Conservation (phyloP, 2,329 filamentous ascomycete species). For the Cryphonectria naterciae region DNA sequence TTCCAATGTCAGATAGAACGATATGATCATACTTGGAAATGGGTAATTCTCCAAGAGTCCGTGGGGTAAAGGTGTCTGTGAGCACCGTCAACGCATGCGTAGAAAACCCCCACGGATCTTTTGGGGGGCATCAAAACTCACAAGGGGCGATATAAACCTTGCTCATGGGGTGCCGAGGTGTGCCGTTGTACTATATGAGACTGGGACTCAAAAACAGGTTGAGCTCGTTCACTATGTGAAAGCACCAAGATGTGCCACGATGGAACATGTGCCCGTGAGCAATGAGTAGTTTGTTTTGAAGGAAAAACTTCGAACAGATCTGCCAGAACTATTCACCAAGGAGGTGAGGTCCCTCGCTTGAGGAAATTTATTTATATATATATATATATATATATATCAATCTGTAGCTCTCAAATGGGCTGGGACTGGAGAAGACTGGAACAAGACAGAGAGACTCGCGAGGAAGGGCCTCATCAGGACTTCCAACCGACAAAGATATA, state of each 20-base stretch:
- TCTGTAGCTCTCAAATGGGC: neutral
- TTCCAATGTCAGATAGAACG: conserved; percentile 14
- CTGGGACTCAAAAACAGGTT: neutral
- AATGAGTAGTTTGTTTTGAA: neutral
- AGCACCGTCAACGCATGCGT: neutral
- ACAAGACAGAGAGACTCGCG: neutral
- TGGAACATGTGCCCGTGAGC: neutral
- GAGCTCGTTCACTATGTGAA: neutral
- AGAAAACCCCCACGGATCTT: neutral
- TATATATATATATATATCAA: no score
- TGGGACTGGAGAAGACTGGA: neutral
- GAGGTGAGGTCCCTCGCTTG: neutral
- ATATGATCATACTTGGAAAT: conserved; percentile 11
- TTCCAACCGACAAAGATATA: neutral
- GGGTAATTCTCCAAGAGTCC: conserved; percentile 10
- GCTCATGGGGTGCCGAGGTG: conserved; percentile 6
- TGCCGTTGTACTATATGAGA: no score
- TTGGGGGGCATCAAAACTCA: neutral
- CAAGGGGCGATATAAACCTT: conserved; percentile 10
- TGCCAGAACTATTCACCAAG: neutral
- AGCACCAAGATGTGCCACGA: neutral
- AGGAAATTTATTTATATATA: neutral
- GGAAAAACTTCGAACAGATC: neutral
- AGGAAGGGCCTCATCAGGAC: neutral
- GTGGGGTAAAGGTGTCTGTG: conserved; percentile 10